Evolutionary conservation across 805 yeast genomes (phyloP).

Genomic region (Saccharomycopsis sp.): DNA sequence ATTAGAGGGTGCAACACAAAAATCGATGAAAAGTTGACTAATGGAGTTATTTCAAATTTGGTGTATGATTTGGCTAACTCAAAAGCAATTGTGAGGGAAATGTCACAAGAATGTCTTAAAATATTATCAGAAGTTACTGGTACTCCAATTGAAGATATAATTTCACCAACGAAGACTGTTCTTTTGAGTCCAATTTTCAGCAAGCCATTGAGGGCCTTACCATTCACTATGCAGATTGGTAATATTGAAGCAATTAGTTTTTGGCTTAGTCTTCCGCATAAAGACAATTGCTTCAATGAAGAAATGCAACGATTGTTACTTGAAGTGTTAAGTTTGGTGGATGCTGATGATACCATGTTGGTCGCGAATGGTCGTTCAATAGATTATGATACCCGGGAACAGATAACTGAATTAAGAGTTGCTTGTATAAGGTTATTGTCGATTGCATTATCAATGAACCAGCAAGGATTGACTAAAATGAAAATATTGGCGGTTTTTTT

Average conservation of each 20-base stretch:
- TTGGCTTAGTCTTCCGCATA: constrained; percentile 70
- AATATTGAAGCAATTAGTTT: constrained; percentile 93
- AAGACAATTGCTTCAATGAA: constrained; percentile 80
- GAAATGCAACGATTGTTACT: constrained; percentile 76
- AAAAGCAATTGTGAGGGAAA: constrained; percentile 69
- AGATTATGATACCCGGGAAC: constrained; percentile 84
- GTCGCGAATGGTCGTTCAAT: constrained; percentile 73
- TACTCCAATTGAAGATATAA: constrained; percentile 64
- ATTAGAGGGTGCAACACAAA: constrained; percentile 59
- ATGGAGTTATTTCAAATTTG: constrained; percentile 68
- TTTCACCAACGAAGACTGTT: constrained; percentile 75
- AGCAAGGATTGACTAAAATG: constrained; percentile 63
- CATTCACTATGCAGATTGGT: constrained; percentile 98
- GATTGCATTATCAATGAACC: constrained; percentile 66
- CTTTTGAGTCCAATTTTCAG: constrained; percentile 91
- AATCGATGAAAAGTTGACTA: constrained; percentile 47
- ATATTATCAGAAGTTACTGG: constrained; percentile 68
- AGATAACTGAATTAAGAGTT: constrained; percentile 75
- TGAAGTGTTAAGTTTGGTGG: constrained; percentile 89
- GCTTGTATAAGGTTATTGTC: constrained; percentile 85
- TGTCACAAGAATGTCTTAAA: constrained; percentile 65
- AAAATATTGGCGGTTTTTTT: constrained; percentile 88
- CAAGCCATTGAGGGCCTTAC: constrained; percentile 91
- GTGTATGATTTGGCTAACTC: constrained; percentile 92
- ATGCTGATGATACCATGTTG: constrained; percentile 93